Evolutionary conservation across 225 moss, liverwort and hornwort genomes (phyloP), one percentile per base, ranked within the genome.

Genomic region (Bryum argenteum): DNA sequence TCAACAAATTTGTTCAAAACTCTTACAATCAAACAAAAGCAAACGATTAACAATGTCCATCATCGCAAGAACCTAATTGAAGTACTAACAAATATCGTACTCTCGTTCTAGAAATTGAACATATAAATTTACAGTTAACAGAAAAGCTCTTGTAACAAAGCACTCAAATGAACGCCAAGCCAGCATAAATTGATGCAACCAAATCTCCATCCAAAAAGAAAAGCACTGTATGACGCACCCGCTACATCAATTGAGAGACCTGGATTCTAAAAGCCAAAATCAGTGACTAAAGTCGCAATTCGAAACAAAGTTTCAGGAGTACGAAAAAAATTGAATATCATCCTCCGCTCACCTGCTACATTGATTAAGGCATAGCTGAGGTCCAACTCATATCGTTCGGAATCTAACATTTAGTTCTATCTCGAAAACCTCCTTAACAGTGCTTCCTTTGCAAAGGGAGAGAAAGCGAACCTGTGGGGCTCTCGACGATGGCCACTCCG

Each of bases 401-500:
- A 48, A 7, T 58, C 17, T 2, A 28, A 9, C 3, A 8, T 58
- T 15, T 33, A 58, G 17, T 6, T 37, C 58, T 57, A 14, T 28
- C 57, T 28, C 44, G 26, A 19, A 19, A 67, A 52, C 8, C 42
- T 60, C 65, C 51, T 61, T 7, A 70, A 56, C 20, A 16, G 10
- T 8, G 56, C 63, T 71, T 18, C 21, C 26, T 44, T 24, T 2
- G 11, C 9, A 19, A 20, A 56, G 68, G 15, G 21, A 56, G 2
- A 1, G n/a, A 28, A 5, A 40, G 24, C 11, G 65, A 20, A 84
- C 95, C 95, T 81, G 97, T 98, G 6, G 97, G 94, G 61, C 97
- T 98, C 78, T 98, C 97, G 22, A 94, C 91, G 70, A 94, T 86
- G 73, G 92, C 92, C 13, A 98, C 91, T 11, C 94, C 94, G 0